Evolutionary conservation across 768 basidiomycete species (phyloP), one percentile per base, ranked within the genome.

Genomic region (Chalciporus pseudorubinellus): DNA sequence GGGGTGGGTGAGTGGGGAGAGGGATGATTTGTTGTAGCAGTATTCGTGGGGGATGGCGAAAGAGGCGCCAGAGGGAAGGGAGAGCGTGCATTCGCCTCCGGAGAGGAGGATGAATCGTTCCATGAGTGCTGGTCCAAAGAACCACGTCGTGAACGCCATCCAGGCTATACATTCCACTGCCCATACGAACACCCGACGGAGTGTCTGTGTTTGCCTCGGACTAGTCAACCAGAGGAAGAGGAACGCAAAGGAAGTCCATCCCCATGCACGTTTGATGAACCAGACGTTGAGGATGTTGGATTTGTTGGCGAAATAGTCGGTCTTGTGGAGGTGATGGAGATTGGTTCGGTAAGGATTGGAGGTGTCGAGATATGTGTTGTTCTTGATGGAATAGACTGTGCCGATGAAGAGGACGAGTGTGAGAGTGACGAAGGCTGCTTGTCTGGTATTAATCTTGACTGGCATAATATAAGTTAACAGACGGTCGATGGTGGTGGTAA

Each of bases 241-340:
- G 60, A 90, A 92, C 0, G 80, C 75, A 29, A 74, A 74, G 7
- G 89, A 77, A 1, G 93, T 94, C 93, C 94, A 97, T 0, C 73
- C 91, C 94, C 95, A 97, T 20, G 87, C 83, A 46, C 81, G 77
- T 72, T 98, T 98, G 65, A 95, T 91, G 71, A 95, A 95, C 60
- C 81, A 73, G 51, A 85, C 77, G 63, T 98, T 98, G 64, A 98
- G 77, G 1, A 79, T 44, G 64, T 94, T 98, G 58, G 77, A 70
- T 68, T 95, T 95, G 59, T 74, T 77, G 11, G 94, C 92, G 62
- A 92, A 92, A 70, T 84, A 86, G 67, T 88, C 75, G 0, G 83
- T 70, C 11, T 66, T 50, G 50, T 81, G 72, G 28, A 89, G 79
- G 2, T 78, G 85, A 58, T 92, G 81, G 13, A 87, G 79, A 53